Conservation (phyloP, 2,329 filamentous ascomycete genomes). For the Neofusicoccum cordaticola region DNA sequence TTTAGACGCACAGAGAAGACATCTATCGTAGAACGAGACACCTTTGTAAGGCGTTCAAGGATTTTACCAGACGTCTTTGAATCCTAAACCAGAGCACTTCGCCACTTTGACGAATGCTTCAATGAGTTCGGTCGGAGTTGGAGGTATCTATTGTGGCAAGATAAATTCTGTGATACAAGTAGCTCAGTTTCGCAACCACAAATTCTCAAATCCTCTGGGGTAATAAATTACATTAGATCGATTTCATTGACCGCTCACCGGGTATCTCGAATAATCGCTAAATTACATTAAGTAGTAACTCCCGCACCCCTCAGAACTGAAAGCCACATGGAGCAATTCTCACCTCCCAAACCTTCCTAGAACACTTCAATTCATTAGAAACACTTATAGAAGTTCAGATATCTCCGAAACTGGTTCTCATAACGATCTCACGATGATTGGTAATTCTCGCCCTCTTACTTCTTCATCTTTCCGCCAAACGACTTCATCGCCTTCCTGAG, state of each 20-base stretch:
- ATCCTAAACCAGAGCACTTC: too few relatives aligned
- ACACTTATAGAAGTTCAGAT: neutral
- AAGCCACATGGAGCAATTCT: neutral
- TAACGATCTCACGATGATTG: too few relatives aligned
- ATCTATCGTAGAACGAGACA: too few relatives aligned
- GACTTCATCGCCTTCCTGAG: conserved; percentile 17
- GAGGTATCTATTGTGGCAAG: too few relatives aligned
- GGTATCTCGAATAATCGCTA: conserved; percentile 7
- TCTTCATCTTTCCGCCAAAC: conserved; percentile 13
- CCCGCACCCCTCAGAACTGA: neutral
- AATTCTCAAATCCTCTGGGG: neutral
- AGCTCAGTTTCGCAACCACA: neutral
- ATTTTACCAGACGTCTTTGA: too few relatives aligned
- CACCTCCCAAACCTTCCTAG: neutral
- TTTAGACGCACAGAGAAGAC: too few relatives aligned
- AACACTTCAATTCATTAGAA: neutral
- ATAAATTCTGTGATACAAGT: neutral
- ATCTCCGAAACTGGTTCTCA: neutral
- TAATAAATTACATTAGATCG: neutral
- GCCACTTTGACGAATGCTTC: too few relatives aligned
- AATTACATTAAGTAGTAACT: conserved; percentile 6
- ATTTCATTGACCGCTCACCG: conserved; percentile 3
- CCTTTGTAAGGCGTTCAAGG: too few relatives aligned
- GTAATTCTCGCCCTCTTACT: neutral
- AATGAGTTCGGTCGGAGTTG: too few relatives aligned